Conservation (phyloP, 2,329 filamentous ascomycete genomes). For the Rugonectria rugulosa region DNA sequence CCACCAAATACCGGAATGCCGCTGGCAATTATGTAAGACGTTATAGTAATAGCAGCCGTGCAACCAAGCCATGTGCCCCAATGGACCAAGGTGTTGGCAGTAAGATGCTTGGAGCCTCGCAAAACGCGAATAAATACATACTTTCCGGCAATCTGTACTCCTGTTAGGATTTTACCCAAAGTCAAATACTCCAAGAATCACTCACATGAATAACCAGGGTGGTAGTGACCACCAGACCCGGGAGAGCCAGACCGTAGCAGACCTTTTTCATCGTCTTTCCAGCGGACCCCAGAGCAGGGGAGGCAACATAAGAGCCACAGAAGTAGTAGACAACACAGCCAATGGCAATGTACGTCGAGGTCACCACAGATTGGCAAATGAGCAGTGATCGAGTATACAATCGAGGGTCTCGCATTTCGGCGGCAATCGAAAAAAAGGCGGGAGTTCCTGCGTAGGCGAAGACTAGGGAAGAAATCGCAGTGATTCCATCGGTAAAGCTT, state of each 20-base stretch:
- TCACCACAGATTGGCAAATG: slow-evolving; percentile 38
- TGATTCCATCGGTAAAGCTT: slow-evolving; percentile 41
- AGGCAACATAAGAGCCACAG: slow-evolving; percentile 56
- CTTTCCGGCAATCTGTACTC: slow-evolving; percentile 2
- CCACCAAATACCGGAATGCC: slow-evolving; percentile 26
- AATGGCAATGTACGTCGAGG: slow-evolving; percentile 45
- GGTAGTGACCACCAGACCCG: slow-evolving; percentile 40
- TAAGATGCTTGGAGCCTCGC: slow-evolving; percentile 12
- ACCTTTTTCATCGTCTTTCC: slow-evolving; percentile 52
- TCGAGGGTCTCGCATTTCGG: slow-evolving; percentile 43
- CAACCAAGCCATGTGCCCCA: slow-evolving; percentile 23
- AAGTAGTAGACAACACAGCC: slow-evolving; percentile 53
- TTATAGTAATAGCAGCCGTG: slow-evolving; percentile 24
- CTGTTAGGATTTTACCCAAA: background rate
- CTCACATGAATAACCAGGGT: slow-evolving; percentile 40
- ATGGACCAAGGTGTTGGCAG: slow-evolving; percentile 5
- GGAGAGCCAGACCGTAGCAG: slow-evolving; percentile 49
- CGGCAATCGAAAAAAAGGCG: slow-evolving; percentile 43
- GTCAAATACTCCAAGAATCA: background rate
- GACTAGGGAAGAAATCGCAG: slow-evolving; percentile 44
- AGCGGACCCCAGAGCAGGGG: slow-evolving; percentile 55
- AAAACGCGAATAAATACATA: slow-evolving; percentile 11
- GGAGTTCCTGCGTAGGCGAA: slow-evolving; percentile 49
- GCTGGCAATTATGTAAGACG: slow-evolving; percentile 35
- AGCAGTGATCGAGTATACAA: slow-evolving; percentile 39